Evolutionary conservation across 768 basidiomycete species (phyloP).

Genomic region (Nidularia pulvinata): DNA sequence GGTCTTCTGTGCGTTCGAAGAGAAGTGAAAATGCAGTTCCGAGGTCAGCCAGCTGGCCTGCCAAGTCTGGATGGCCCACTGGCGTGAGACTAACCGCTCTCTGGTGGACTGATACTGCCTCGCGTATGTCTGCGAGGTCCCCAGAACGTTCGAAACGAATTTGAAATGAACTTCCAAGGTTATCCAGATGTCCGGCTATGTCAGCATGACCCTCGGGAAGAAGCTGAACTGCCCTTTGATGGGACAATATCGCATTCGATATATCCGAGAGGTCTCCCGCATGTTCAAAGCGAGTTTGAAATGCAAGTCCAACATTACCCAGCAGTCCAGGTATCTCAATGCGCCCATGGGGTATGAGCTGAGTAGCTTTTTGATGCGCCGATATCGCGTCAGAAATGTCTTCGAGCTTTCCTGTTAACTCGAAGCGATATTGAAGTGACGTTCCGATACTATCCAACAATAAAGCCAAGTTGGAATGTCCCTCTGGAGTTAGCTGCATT

Average conservation of each 20-base stretch:
- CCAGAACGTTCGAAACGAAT: constrained; percentile 3
- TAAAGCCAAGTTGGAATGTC: constrained; percentile 5
- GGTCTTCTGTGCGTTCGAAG: not conserved
- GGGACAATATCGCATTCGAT: constrained; percentile 9
- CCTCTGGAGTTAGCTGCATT: not conserved
- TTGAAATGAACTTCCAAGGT: not conserved
- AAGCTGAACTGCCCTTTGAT: constrained; percentile 3
- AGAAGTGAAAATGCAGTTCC: not conserved
- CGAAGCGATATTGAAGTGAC: constrained; percentile 5
- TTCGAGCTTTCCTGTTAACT: not conserved
- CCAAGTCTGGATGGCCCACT: constrained; percentile 1
- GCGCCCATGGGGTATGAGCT: constrained; percentile 12
- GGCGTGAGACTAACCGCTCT: constrained; percentile 4
- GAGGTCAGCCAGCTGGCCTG: constrained; percentile 1
- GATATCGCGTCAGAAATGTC: constrained; percentile 8
- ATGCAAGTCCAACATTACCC: constrained; percentile 8
- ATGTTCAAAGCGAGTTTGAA: constrained; percentile 12
- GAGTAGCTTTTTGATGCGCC: constrained; percentile 2
- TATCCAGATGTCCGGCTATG: not conserved
- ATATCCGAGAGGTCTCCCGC: constrained; percentile 19
- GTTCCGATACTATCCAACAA: constrained; percentile 9
- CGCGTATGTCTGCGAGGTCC: constrained; percentile 15
- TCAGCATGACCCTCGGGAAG: not conserved
- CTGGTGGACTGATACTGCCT: constrained; percentile 12
- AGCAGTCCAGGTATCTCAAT: not conserved